Base-by-base conservation (phyloP, 2,329 filamentous ascomycete genomes). In the Zopfia rhizophila region DNA sequence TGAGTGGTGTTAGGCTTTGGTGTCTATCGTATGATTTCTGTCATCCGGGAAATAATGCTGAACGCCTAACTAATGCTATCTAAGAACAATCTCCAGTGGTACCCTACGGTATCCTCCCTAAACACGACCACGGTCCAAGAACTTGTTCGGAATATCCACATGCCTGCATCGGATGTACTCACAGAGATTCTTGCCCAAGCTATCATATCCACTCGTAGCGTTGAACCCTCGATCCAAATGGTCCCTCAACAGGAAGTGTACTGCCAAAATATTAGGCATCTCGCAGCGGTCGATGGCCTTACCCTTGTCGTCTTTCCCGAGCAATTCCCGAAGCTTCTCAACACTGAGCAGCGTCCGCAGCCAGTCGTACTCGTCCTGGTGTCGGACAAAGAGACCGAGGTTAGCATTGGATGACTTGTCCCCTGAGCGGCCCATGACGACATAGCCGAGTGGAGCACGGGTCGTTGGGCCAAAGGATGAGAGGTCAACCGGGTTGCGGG, bases 251-350 rank as follows among this genome's bases (percentile, higher is more conserved):
- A 77, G 55, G 45, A 74, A 74, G 43, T 74, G 72, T 21, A 75
- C 70, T 7, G 70, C 70, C 32, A 54, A 55, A 33, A 72, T 65
- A 5, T 61, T 56, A 13, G 61, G 64, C 35, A 72, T 58, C 51
- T 73, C 69, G 35, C 68, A 65, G 1, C 69, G 61, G 72, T 32
- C 72, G 65, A 27, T 76, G 10, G 46, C 45, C 32, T 53, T 48
- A 12, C 58, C 69, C 6, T 70, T 55, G 70, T 74, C 78, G 45
- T 81, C 78, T 7, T 75, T 65, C 1, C 68, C 77, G 1, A 80
- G 69, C 33, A 76, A 53, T 7, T 70, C 53, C n/a, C 66, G 62
- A 42, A 80, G 53, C 11, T 61, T 68, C 3, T 58, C 48, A 7
- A 65, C 58, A 0, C 70, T 78, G 54, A 82, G 60, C 4, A 78